Base-by-base conservation (phyloP, 2,329 filamentous ascomycete species). In the Fusarium falciforme region DNA sequence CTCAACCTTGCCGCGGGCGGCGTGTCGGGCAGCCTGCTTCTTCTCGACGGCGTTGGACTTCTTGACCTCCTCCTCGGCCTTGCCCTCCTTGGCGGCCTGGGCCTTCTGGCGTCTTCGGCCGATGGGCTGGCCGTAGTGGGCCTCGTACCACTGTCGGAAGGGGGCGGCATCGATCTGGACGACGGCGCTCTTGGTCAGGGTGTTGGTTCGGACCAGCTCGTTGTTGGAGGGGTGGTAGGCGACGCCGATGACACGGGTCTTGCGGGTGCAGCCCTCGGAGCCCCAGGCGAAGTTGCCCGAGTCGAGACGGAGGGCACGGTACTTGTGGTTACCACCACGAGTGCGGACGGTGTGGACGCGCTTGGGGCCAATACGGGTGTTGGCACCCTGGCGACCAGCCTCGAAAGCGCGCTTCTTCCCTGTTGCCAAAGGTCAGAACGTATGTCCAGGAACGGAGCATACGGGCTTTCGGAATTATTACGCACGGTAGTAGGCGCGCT, bases 211-310 rank as follows among this genome's bases (percentile, higher is more conserved):
- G 90, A 99, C 95, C 82, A 99, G 92, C 90, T 99, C 96, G 94
- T 99, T 99, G 95, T 99, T 99, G 86, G 96, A 98, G 76, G 96
- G 97, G 89, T 99, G 97, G 94, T 95, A 99, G 85, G 93, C 93
- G 88, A 99, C 97, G 83, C 90, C 95, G 86, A 99, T 98, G 86
- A 99, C 94, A 90, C 97, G 96, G 88, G 94, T 95, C 93, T 99
- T 99, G 92, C 96, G 96, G 88, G 96, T 94, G 87, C 95, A 90
- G 84, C 96, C 95, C 91, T 99, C 96, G 79, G 95, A 98, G 83
- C 94, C 96, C 96, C 96, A 99, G 83, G 95, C 95, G 89, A 98
- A 99, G 93, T 99, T 99, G 86, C 96, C 96, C 79, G 94, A 93
- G 86, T 99, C 96, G 89, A 99, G 94, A 88, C 96, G 96, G 80